These are phyloP conservation scores for Trypanosomatidae sp. DNA, from an alignment of 208 protist genomes.

Conservation along the genomic window DNA sequence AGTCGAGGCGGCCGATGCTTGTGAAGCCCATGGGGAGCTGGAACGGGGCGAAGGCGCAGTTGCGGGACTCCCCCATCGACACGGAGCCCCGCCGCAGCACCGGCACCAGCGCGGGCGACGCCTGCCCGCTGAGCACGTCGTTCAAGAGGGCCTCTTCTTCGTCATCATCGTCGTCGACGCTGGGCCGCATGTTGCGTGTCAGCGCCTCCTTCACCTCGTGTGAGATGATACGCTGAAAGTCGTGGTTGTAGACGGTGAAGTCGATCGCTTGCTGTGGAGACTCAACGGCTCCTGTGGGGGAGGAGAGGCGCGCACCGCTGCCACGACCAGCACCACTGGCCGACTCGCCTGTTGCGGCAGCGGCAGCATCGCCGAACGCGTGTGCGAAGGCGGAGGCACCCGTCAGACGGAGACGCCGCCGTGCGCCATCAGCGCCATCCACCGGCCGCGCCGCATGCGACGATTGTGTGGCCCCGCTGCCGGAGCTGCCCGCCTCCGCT, in stretches of 20 bases:
- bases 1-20: no score
- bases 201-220: slow-evolving; percentile 35
- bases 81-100: not conserved
- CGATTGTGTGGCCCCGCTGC: no score
- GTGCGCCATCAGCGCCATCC: no score
- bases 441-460: no score
- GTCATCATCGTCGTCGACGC: slow-evolving; percentile 33
- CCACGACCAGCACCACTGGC: not conserved
- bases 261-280: slow-evolving; percentile 3
- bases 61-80: not conserved
- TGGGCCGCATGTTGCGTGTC: slow-evolving; percentile 23
- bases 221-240: slow-evolving; percentile 43
- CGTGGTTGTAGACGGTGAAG: slow-evolving; percentile 34
- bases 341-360: no score
- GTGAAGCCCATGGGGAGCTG: no score
- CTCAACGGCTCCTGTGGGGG: not conserved
- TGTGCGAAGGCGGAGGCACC: no score
- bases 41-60: no score
- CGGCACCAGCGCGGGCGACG: not conserved
- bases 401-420: no score
- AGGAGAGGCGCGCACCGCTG: not conserved
- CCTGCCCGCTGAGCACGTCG: slow-evolving; percentile 7
- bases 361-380: no score
- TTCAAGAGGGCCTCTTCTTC: slow-evolving; percentile 9
- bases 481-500: no score